Percentiles rank a stretch among this genome's conserved stretches.
Conservation (phyloP, 371 early-diverging fungal species). For the Actinomortierella wolfii region DNA sequence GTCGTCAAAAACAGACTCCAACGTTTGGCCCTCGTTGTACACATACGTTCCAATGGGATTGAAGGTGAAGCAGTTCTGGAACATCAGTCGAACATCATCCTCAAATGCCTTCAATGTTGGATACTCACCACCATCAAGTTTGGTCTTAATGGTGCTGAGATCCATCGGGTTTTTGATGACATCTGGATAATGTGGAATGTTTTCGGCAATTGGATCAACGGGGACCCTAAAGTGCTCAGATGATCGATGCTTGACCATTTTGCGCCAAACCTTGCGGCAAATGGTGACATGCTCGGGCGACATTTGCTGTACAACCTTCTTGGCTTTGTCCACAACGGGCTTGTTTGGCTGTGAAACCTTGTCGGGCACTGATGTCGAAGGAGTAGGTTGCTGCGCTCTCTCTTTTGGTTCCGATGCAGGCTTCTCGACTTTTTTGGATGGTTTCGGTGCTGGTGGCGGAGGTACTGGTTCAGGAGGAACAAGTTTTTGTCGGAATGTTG, state of each 20-base stretch:
- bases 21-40: conserved; percentile 70
- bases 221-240: conserved; percentile 73
- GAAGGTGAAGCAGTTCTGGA: conserved; percentile 91
- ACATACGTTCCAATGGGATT: conserved; percentile 85
- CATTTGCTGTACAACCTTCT: conserved; percentile 16
- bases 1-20: conserved; percentile 70
- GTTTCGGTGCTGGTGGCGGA: background rate
- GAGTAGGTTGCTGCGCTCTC: background rate
- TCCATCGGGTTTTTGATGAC: conserved; percentile 97
- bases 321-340: conserved; percentile 7
- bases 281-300: conserved; percentile 18
- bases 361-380: background rate
- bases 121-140: conserved; percentile 70
- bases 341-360: background rate
- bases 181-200: conserved; percentile 85
- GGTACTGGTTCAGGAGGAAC: background rate
- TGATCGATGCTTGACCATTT: conserved; percentile 17
- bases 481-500: background rate
- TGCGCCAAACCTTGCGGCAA: conserved; percentile 28
- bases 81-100: conserved; percentile 65
- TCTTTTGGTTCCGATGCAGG: background rate
- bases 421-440: background rate
- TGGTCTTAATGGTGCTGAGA: conserved; percentile 84
- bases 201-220: conserved; percentile 85
- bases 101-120: conserved; percentile 52